A percentile compares a stretch with the other conserved stretches of the same genome.
These are phyloP conservation scores for Adansonia digitata DNA, from an alignment of 345 rosid species.

Conservation along the genomic window DNA sequence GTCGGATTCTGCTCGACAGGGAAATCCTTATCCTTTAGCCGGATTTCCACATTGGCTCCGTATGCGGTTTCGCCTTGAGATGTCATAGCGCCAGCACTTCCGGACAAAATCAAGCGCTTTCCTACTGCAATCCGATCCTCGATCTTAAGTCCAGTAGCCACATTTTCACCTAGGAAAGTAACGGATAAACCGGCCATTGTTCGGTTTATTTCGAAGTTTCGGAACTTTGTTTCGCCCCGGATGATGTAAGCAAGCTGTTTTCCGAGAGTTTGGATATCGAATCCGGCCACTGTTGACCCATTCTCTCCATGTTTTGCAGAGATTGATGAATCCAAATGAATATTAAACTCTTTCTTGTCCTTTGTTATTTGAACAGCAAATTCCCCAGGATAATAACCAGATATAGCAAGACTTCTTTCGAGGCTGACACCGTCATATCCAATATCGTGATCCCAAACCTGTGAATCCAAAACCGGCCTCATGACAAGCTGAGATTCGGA, in stretches of 20 bases:
- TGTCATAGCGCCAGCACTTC: slow-evolving; percentile 32
- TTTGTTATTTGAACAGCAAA: slow-evolving; percentile 33
- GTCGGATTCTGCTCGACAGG: slow-evolving; percentile 27
- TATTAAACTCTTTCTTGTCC: slow-evolving; percentile 36
- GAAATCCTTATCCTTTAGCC: slow-evolving; percentile 27
- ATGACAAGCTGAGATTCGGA: slow-evolving; percentile 24
- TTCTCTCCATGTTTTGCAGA: slow-evolving; percentile 27
- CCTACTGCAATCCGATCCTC: slow-evolving; percentile 35
- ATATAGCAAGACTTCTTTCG: slow-evolving; percentile 26
- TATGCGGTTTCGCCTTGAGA: slow-evolving; percentile 25
- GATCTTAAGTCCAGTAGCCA: slow-evolving; percentile 36
- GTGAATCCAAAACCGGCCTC: slow-evolving; percentile 36
- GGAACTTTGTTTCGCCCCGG: slow-evolving; percentile 30
- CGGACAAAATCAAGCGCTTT: slow-evolving; percentile 24
- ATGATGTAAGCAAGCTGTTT: slow-evolving; percentile 36
- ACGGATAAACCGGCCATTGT: slow-evolving; percentile 30
- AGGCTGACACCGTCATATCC: slow-evolving; percentile 39
- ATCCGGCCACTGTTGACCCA: slow-evolving; percentile 39
- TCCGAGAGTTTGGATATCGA: slow-evolving; percentile 38
- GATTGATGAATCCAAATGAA: slow-evolving; percentile 35
- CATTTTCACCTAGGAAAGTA: slow-evolving; percentile 25
- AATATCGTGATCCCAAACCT: slow-evolving; percentile 40
- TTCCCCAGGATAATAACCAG: slow-evolving; percentile 23
- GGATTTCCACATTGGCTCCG: slow-evolving; percentile 35
- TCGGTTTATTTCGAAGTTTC: slow-evolving; percentile 25